Evolutionary conservation across 768 basidiomycete genomes (phyloP).

Genomic region (Omphalotus guepiniiformis): DNA sequence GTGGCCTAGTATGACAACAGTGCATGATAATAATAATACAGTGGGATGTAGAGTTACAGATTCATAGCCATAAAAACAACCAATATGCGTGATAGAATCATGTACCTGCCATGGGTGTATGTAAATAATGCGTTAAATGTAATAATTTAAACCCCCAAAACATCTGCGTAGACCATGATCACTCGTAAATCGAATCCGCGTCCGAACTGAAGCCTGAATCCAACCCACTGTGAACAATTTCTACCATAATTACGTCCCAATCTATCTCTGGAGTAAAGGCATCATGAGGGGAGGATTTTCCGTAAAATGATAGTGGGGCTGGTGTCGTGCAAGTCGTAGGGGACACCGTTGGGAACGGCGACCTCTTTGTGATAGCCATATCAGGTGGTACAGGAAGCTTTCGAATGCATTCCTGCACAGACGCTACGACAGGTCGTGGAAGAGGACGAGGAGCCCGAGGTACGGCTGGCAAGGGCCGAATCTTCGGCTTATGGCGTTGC

Average conservation of each 20-base stretch:
- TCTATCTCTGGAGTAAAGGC: conserved; percentile 13
- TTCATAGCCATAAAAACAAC: too few species aligned
- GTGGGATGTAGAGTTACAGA: too few species aligned
- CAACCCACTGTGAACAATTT: conserved; percentile 7
- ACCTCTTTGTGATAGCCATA: not conserved
- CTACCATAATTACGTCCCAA: conserved; percentile 15
- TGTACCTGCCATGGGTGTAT: too few species aligned
- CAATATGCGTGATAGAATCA: too few species aligned
- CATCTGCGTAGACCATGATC: too few species aligned
- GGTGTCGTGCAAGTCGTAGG: not conserved
- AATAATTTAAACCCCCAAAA: too few species aligned
- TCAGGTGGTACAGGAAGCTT: conserved; percentile 11
- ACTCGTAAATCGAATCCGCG: too few species aligned
- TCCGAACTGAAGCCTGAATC: not conserved
- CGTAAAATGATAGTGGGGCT: not conserved
- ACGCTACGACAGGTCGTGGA: not conserved
- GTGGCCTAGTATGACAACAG: too few species aligned
- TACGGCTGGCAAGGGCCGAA: conserved; percentile 10
- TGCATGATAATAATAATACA: too few species aligned
- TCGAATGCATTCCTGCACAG: conserved; percentile 7
- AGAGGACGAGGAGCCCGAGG: conserved; percentile 8
- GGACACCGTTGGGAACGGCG: conserved; percentile 3
- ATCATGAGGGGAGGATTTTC: not conserved
- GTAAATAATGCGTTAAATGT: too few species aligned
- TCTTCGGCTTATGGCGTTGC: conserved; percentile 2